These are phyloP conservation scores for Rhizopus arrhizus DNA, from an alignment of 371 early-diverging fungal genomes.

Conservation along the genomic window DNA sequence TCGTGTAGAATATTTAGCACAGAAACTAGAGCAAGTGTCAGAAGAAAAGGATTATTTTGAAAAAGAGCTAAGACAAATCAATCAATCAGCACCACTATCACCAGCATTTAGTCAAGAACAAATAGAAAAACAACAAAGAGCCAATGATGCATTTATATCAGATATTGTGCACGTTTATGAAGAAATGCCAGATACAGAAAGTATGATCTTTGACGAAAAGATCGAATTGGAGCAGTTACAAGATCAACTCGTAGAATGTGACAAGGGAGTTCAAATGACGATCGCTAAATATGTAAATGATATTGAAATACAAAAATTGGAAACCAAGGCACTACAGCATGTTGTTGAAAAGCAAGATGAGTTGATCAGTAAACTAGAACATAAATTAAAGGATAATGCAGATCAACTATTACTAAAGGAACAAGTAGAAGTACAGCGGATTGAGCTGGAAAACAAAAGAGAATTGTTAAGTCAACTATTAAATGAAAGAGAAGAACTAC, in stretches of 20 bases:
- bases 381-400: conserved; percentile 12
- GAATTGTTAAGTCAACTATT: conserved; percentile 37
- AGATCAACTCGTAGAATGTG: conserved; percentile 5
- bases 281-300: conserved; percentile 39
- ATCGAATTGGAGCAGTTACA: too few relatives aligned
- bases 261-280: conserved; percentile 39
- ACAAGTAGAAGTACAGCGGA: conserved; percentile 41
- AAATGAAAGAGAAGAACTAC: conserved; percentile 40
- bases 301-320: conserved; percentile 35
- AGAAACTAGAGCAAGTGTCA: conserved; percentile 45
- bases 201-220: neutral
- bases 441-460: conserved; percentile 44
- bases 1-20: conserved; percentile 44
- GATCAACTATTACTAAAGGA: conserved; percentile 24
- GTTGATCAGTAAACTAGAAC: conserved; percentile 41
- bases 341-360: conserved; percentile 48
- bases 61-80: conserved; percentile 19
- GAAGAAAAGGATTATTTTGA: conserved; percentile 44
- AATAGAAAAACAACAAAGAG: conserved; percentile 15
- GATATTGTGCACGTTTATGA: conserved; percentile 43
- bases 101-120: conserved; percentile 20
- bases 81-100: conserved; percentile 4
- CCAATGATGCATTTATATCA: conserved; percentile 34
- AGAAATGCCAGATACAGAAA: conserved; percentile 16
- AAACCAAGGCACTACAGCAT: conserved; percentile 26